A percentile compares a stretch with the other conserved stretches of the same genome.
Conservation (phyloP, 257 asterid species). For the Verbena officinalis region DNA sequence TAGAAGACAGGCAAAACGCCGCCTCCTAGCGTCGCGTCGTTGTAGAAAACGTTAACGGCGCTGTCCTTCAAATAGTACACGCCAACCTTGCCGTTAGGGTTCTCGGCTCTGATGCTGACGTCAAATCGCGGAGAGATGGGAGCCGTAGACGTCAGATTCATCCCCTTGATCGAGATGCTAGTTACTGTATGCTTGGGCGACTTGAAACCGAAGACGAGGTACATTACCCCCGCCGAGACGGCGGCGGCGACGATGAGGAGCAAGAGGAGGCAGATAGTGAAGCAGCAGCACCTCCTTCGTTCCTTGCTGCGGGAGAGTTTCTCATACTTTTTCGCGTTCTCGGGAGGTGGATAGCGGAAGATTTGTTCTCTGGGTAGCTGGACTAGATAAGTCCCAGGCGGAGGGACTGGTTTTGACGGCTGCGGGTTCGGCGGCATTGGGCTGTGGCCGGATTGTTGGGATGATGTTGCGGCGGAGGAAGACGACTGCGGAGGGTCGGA, state of each 20-base stretch:
- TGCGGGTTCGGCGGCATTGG: slow-evolving; percentile 14
- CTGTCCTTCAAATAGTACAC: slow-evolving; percentile 43
- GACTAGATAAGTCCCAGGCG: slow-evolving; percentile 33
- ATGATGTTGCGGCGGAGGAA: slow-evolving; percentile 24
- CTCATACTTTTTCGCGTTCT: slow-evolving; percentile 32
- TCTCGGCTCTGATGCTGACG: slow-evolving; percentile 50
- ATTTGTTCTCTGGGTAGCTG: slow-evolving; percentile 46
- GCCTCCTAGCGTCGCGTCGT: slow-evolving; percentile 36
- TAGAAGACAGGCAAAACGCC: slow-evolving; percentile 48
- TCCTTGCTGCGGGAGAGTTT: slow-evolving; percentile 32
- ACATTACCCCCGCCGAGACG: slow-evolving; percentile 48
- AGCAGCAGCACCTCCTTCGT: slow-evolving; percentile 42
- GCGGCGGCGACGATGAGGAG: slow-evolving; percentile 39
- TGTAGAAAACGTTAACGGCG: slow-evolving; percentile 32
- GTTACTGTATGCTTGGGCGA: slow-evolving; percentile 45
- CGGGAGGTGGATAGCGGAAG: slow-evolving; percentile 41
- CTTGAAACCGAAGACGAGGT: slow-evolving; percentile 53
- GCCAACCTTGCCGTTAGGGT: slow-evolving; percentile 51
- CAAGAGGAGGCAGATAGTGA: slow-evolving; percentile 35
- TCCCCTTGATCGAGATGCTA: slow-evolving; percentile 31
- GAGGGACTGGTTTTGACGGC: slow-evolving; percentile 28
- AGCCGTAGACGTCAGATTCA: slow-evolving; percentile 47
- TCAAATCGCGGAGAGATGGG: slow-evolving; percentile 45
- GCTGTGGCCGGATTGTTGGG: slow-evolving; percentile 4
- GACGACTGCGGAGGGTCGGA: slow-evolving; percentile 14